Evolutionary conservation across 345 rosid genomes (phyloP), one percentile per base, ranked within the genome.

Genomic region (Streptanthus diversifolius): DNA sequence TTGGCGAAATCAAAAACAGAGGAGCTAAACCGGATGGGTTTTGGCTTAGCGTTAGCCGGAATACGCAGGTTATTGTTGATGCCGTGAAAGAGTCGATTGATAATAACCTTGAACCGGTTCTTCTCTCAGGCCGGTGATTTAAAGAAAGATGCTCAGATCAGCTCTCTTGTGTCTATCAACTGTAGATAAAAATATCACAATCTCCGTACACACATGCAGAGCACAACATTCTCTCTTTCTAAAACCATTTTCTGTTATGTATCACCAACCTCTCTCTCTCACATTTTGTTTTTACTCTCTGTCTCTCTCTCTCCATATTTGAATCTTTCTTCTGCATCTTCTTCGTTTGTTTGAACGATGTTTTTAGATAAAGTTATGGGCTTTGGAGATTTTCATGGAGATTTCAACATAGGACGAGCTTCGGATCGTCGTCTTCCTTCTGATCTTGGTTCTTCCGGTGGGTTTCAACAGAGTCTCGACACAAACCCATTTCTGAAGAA

Each of bases 11-110:
- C 1, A 83, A 88, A 54, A 57, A 63, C 14, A 75, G 73, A 14
- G 91, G 97, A 17, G 80, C 83, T 14, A 83, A 84, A 66, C 96
- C 92, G 0, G 93, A 90, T 56, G 73, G 62, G 36, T 83, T 76
- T 77, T 90, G 97, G 98, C 77, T 88, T 0, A 73, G 66, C 24
- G 48, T 78, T 49, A 90, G 93, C 60, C 77, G 96, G 81, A 93
- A 85, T 72, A 90, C 90, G 1, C 98, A 90, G 65, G 70, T 84
- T 56, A 47, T 93, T 68, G 56, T 93, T 11, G 90, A 90, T 79
- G 86, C 93, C 0, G 93, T 93, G 5, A 90, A 71, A 80, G 68
- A 68, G 30, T 93, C 97, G 3, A 80, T 93, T 19, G 81, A 78
- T 53, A 78, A 52, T 52, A 89, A 87, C 36, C 87, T 83, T 14